A percentile compares a stretch with the other conserved stretches of the same genome.
Evolutionary conservation across 371 early-diverging fungal genomes (phyloP).

Genomic region (Rhizopus microsporus): DNA sequence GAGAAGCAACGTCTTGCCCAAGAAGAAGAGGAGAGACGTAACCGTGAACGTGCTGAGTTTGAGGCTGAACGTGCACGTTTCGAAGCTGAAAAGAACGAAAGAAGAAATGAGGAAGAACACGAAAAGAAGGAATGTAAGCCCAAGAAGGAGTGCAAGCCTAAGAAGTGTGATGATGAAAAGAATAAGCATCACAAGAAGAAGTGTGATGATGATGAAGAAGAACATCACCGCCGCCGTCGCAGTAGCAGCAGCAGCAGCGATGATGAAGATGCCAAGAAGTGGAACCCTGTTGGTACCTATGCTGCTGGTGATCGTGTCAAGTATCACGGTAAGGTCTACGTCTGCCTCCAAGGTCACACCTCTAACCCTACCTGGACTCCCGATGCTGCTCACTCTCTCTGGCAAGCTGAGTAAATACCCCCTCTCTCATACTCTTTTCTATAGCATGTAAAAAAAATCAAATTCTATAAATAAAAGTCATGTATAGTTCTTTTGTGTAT

Average conservation of each 20-base stretch:
- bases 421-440: background rate
- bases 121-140: no score
- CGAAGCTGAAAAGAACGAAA: constrained; percentile 20
- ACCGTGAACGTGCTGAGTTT: constrained; percentile 24
- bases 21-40: constrained; percentile 31
- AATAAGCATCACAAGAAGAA: constrained; percentile 8
- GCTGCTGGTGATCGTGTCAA: constrained; percentile 57
- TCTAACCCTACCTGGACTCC: constrained; percentile 64
- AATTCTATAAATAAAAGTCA: background rate
- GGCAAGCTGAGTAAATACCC: constrained; percentile 47
- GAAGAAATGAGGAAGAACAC: no score
- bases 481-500: no score
- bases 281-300: constrained; percentile 60
- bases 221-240: constrained; percentile 8
- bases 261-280: constrained; percentile 33
- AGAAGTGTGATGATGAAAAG: constrained; percentile 13
- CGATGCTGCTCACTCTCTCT: constrained; percentile 54
- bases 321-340: constrained; percentile 51
- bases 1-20: constrained; percentile 27
- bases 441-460: background rate
- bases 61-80: constrained; percentile 29
- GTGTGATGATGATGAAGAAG: constrained; percentile 5
- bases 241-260: constrained; percentile 11
- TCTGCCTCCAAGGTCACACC: constrained; percentile 57
- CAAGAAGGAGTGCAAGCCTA: constrained; percentile 14